These are phyloP conservation scores for Chaetothyriales sp. DNA, from an alignment of 2,329 filamentous ascomycete species.

Conservation along the genomic window DNA sequence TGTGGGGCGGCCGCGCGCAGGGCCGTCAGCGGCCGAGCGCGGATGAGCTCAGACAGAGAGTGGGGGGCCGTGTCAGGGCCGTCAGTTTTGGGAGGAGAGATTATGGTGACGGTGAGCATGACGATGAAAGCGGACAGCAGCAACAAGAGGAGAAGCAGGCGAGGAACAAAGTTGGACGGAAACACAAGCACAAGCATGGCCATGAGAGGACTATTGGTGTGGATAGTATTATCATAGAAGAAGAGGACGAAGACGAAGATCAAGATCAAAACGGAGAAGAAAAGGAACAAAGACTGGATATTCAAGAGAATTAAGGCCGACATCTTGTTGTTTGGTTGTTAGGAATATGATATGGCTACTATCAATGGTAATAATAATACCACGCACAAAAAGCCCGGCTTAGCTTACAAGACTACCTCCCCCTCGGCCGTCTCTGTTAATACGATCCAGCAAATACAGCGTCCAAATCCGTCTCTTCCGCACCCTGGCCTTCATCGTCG, in stretches of 20 bases:
- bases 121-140: background rate
- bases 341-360: no score
- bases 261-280: background rate
- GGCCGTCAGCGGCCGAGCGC: conserved; percentile 47
- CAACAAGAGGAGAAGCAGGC: background rate
- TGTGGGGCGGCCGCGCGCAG: conserved; percentile 47
- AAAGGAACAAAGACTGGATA: background rate
- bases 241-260: conserved; percentile 1
- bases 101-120: background rate
- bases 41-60: conserved; percentile 42
- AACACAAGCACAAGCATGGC: background rate
- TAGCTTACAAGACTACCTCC: background rate
- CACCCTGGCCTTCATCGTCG: conserved; percentile 4
- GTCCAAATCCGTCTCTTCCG: conserved; percentile 8
- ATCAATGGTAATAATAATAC: no score
- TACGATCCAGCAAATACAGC: conserved; percentile 13
- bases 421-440: no score
- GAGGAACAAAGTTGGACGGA: no score
- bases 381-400: no score
- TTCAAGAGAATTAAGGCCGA: no score
- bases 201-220: conserved; percentile 1
- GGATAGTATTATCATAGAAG: conserved; percentile 2
- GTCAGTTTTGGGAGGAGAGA: background rate
- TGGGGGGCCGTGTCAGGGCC: background rate
- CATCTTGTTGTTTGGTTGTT: no score